These are phyloP conservation scores for Boletus rufocinnamomeus DNA, from an alignment of 768 basidiomycete species.

Conservation along the genomic window DNA sequence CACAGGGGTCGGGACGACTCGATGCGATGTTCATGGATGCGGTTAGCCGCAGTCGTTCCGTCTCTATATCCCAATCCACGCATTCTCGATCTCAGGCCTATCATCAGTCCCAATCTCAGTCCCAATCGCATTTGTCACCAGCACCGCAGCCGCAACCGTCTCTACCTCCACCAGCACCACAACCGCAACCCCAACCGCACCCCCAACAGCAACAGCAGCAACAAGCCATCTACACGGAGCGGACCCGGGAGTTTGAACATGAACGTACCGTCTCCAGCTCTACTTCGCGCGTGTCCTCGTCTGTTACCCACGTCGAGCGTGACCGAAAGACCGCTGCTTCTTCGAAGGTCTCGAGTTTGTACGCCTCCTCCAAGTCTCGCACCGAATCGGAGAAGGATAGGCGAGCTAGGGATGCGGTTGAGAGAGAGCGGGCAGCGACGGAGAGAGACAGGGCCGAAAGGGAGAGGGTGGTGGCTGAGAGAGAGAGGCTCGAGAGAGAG, in stretches of 20 bases:
- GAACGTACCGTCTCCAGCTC: conserved; percentile 30
- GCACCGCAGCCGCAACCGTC: not conserved
- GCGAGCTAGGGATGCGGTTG: conserved; percentile 21
- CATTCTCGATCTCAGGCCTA: conserved; percentile 19
- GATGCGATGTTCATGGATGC: conserved; percentile 33
- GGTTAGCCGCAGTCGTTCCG: conserved; percentile 29
- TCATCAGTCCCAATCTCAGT: conserved; percentile 16
- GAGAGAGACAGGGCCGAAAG: conserved; percentile 15
- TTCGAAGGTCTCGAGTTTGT: conserved; percentile 39
- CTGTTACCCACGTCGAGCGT: conserved; percentile 23
- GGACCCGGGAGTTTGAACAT: conserved; percentile 26
- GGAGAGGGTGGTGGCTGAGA: conserved; percentile 11
- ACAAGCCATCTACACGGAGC: conserved; percentile 27
- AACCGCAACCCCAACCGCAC: not conserved
- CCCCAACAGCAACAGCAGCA: conserved; percentile 8
- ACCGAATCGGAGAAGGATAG: conserved; percentile 28
- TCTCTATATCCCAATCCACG: conserved; percentile 24
- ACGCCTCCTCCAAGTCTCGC: conserved; percentile 20
- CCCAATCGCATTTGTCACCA: not conserved
- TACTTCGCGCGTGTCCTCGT: conserved; percentile 28
- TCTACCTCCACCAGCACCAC: not conserved
- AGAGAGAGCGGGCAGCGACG: conserved; percentile 19
- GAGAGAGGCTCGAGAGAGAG: conserved; percentile 9
- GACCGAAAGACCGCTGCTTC: conserved; percentile 30
- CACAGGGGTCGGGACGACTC: conserved; percentile 31